Conservation (phyloP, 331 rosid species). For the Cydonia oblonga region DNA sequence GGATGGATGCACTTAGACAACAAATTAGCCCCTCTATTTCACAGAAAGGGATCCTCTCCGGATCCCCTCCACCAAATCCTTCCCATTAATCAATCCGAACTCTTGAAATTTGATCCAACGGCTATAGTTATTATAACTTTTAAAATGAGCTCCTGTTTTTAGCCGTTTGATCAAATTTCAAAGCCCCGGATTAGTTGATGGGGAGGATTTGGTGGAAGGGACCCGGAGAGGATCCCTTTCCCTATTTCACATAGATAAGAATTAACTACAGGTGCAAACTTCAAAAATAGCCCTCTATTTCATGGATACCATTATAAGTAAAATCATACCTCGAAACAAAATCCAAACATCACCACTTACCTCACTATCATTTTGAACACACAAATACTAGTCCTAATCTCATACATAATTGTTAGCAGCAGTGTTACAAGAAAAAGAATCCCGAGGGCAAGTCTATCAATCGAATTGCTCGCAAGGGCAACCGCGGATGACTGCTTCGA, state of each 20-base stretch:
- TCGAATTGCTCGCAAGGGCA: background rate
- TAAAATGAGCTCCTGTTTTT: no score
- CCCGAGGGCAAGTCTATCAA: background rate
- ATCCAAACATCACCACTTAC: background rate
- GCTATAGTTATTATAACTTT: no score
- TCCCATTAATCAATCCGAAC: no score
- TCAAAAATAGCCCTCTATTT: background rate
- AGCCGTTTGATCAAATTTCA: no score
- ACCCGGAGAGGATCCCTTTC: no score
- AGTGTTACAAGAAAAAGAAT: background rate
- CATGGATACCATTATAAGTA: background rate
- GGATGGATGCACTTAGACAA: background rate
- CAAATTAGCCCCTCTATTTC: background rate
- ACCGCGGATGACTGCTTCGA: conserved; percentile 1
- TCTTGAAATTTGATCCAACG: no score
- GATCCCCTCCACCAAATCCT: no score
- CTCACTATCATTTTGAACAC: background rate
- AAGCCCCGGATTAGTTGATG: no score
- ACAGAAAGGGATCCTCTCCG: no score
- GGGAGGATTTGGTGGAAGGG: no score
- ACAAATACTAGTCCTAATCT: background rate
- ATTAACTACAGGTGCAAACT: background rate
- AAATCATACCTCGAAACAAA: background rate
- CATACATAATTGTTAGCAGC: background rate
- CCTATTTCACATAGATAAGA: background rate